Evolutionary conservation across 2,329 filamentous ascomycete genomes (phyloP).

Genomic region (Triangularia verruculosa): DNA sequence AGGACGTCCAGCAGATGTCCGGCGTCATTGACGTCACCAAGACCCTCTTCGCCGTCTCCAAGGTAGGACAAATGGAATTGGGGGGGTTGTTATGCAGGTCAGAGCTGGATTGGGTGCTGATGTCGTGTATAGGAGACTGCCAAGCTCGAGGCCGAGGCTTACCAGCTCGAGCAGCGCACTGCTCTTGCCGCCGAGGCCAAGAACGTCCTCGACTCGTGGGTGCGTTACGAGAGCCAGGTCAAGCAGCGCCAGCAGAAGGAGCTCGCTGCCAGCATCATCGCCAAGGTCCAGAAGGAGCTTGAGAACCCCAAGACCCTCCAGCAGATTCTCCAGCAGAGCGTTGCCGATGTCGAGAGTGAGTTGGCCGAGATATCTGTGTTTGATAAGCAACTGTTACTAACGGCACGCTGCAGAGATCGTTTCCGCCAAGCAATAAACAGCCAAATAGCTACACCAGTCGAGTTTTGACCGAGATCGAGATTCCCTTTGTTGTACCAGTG

Average conservation of each 20-base stretch:
- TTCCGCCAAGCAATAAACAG: conserved; percentile 61
- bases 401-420: conserved; percentile 52
- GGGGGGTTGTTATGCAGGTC: neutral
- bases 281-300: conserved; percentile 95
- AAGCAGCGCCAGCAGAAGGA: conserved; percentile 98
- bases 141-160: conserved; percentile 90
- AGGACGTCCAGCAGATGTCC: conserved; percentile 90
- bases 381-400: conserved; percentile 34
- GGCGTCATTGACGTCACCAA: conserved; percentile 96
- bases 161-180: conserved; percentile 95
- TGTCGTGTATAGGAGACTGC: conserved; percentile 74
- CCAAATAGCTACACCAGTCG: conserved; percentile 16
- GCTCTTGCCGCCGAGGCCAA: conserved; percentile 91
- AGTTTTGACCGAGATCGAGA: conserved; percentile 31
- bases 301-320: conserved; percentile 96
- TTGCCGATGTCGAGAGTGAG: conserved; percentile 92
- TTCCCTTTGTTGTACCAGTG: conserved; percentile 56
- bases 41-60: conserved; percentile 94
- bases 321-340: conserved; percentile 96
- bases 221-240: conserved; percentile 96
- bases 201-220: conserved; percentile 94
- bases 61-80: conserved; percentile 63
- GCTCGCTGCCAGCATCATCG: conserved; percentile 86
- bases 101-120: neutral
- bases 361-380: conserved; percentile 13